These are phyloP conservation scores for Irpex lacteus DNA, from an alignment of 1,284 basidiomycete genomes.

Conservation along the genomic window DNA sequence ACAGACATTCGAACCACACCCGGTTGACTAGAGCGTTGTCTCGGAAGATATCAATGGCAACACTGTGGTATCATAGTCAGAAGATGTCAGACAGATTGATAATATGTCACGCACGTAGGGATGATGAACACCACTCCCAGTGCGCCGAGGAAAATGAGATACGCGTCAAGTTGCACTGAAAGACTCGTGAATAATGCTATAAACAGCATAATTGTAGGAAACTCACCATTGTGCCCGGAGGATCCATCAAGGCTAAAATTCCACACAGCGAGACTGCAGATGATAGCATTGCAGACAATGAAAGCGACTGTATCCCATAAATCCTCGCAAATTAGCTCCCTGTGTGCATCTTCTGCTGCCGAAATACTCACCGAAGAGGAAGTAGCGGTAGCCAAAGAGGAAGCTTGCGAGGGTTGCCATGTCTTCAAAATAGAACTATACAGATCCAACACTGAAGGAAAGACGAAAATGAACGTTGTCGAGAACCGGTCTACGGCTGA, in stretches of 20 bases:
- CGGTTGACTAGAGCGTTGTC: conserved; percentile 49
- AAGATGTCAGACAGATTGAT: neutral
- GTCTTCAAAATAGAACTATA: conserved; percentile 16
- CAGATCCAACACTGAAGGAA: conserved; percentile 11
- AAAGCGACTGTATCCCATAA: conserved; percentile 45
- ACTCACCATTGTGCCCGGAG: conserved; percentile 29
- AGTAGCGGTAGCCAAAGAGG: conserved; percentile 29
- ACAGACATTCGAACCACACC: conserved; percentile 71
- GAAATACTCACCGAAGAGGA: conserved; percentile 27
- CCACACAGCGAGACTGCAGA: conserved; percentile 68
- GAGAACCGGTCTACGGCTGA: conserved; percentile 31
- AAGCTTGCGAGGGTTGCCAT: conserved; percentile 23
- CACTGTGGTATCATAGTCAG: conserved; percentile 33
- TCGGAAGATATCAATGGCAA: conserved; percentile 58
- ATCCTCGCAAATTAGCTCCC: too few species aligned
- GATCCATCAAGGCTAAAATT: conserved; percentile 50
- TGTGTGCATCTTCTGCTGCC: neutral
- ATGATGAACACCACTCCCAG: conserved; percentile 57
- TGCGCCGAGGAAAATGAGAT: conserved; percentile 61
- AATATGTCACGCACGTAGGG: conserved; percentile 45
- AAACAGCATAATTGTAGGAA: conserved; percentile 4
- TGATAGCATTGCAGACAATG: conserved; percentile 61
- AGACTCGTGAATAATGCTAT: neutral
- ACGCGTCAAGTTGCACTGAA: conserved; percentile 52
- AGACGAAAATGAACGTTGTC: conserved; percentile 13